Evolutionary conservation across 768 basidiomycete species (phyloP), one percentile per base, ranked within the genome.

Genomic region (Mycena epipterygia): DNA sequence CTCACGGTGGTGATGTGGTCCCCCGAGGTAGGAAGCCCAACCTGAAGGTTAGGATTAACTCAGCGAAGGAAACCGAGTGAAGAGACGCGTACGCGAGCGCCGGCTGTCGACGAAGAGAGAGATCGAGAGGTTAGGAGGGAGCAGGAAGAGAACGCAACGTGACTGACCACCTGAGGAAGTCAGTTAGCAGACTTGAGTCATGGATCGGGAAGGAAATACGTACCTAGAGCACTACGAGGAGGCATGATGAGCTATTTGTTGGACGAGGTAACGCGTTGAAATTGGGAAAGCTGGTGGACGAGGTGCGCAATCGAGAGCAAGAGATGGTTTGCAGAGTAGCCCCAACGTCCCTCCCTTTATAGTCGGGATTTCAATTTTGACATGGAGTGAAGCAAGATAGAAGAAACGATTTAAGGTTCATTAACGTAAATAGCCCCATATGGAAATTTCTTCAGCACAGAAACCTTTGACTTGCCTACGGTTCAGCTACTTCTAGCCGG

Each of bases 1-100:
- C 21, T 44, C 12, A 72, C 71, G 21, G 71, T 75, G 48, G 74
- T 70, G 27, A 70, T 65, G 52, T 73, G 72, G 11, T 46, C 68
- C 23, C 62, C 67, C 0, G 55, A 33, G 25, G 64, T 65, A 29
- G 58, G 66, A 44, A 72, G 71, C 32, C 65, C 65, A 27, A 62
- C 71, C 52, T 67, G 33, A 11, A 30, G 12, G 35, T 8, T 0
- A 29, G 4, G 14, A 9, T 25, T 13, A 46, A 42, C 12, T 27
- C 2, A 6, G 25, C 2, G 14, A 7, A 6, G 16, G 23, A 16
- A 35, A 19, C 60, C 21, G 30, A 12, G 14, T 14, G 12, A 37
- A 35, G 21, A 33, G 25, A 9, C 30, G 19, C 41, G 23, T 52
- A 71, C 69, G n/a, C 64, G 68, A 59, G 53, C 68, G 32, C 48